Evolutionary conservation across 1,284 basidiomycete genomes (phyloP).

Genomic region (Ceratorhiza oryzae-sativae): DNA sequence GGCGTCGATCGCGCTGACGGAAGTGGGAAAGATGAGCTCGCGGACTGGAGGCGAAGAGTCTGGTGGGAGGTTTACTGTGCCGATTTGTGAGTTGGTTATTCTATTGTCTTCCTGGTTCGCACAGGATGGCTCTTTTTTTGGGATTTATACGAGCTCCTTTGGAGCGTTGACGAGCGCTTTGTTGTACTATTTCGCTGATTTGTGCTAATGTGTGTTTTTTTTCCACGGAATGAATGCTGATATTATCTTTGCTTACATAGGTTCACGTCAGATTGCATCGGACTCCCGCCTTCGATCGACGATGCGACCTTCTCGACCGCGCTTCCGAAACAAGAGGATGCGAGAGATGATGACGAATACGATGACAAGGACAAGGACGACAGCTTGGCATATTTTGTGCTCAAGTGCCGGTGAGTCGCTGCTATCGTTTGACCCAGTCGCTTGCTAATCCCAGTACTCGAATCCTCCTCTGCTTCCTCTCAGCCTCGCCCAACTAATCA

Average conservation of each 20-base stretch:
- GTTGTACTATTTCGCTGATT: not conserved
- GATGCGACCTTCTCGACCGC: conserved; percentile 59
- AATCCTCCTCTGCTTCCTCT: not conserved
- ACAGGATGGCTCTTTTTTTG: not conserved
- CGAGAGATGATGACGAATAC: conserved; percentile 47
- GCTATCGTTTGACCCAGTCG: not conserved
- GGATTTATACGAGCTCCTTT: conserved; percentile 9
- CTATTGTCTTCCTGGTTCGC: not conserved
- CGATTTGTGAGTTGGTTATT: conserved; percentile 64
- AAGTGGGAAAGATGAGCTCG: conserved; percentile 48
- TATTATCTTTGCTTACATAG: conserved; percentile 50
- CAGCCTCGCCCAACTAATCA: conserved; percentile 60
- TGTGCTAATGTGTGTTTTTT: not conserved
- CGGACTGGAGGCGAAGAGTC: conserved; percentile 65
- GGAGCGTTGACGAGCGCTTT: not conserved
- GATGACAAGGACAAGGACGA: conserved; percentile 45
- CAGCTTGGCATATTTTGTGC: conserved; percentile 51
- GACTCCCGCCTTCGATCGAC: conserved; percentile 64
- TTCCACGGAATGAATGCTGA: not conserved
- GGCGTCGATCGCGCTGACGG: not conserved
- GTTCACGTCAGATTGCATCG: conserved; percentile 70
- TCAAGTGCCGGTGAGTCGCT: conserved; percentile 58
- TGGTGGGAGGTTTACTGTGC: conserved; percentile 80
- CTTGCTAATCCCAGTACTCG: not conserved
- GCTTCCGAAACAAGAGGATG: conserved; percentile 55